phyloP scores from a whole-genome alignment of 176 grass and related monocot species.

The Dactylis glomerata region DNA sequence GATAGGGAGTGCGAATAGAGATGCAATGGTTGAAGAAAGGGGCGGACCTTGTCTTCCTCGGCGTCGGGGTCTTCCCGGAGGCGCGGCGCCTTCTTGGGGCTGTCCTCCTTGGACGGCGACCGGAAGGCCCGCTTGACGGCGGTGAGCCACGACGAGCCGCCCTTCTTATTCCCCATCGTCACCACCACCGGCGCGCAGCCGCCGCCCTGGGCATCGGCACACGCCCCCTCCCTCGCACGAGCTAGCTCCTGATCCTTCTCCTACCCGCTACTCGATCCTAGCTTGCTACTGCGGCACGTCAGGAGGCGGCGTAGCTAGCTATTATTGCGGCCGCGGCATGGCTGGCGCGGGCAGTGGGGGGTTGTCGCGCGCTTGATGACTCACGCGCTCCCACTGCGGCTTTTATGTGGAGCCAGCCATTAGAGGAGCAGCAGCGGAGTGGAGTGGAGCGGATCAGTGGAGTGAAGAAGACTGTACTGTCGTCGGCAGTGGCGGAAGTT shows the following conservation, averaged over 20 bases:
- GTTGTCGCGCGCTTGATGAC: not conserved
- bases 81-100: constrained; percentile 40
- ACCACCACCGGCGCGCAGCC: not conserved
- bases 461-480: constrained; percentile 15
- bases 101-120: constrained; percentile 88
- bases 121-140: constrained; percentile 92
- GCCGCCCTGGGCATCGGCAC: constrained; percentile 9
- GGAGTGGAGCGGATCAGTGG: not conserved
- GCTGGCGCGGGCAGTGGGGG: not conserved
- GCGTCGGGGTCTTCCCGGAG: constrained; percentile 35
- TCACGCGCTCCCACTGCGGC: constrained; percentile 21
- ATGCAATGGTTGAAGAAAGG: not conserved
- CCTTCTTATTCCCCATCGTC: constrained; percentile 80
- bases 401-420: constrained; percentile 31
- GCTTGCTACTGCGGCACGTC: not conserved
- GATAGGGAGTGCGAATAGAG: not conserved
- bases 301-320: not conserved
- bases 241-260: not conserved
- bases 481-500: not conserved
- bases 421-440: not conserved
- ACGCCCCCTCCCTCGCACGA: not conserved
- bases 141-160: constrained; percentile 83
- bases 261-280: not conserved
- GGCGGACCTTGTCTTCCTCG: constrained; percentile 44
- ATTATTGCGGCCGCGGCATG: not conserved